Evolutionary conservation across 148 eudicot genomes (phyloP), one percentile per base, ranked within the genome.

Genomic region (Salicornia ramosissima): DNA sequence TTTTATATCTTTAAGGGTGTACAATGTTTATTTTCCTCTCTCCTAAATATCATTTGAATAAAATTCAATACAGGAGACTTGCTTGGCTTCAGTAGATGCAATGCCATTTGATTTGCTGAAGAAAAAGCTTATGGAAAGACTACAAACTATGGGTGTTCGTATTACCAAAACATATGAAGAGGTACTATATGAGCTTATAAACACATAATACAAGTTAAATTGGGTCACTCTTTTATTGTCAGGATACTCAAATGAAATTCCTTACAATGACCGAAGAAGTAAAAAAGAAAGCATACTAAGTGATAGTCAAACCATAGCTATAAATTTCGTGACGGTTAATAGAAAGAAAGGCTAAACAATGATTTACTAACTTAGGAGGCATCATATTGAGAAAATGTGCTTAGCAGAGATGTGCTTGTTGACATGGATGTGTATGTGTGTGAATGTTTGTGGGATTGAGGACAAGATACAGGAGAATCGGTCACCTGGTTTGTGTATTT

Each of bases 1-100:
- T 34, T 42, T 53, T 36, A 18, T 33, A 4, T 58, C 28, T 58
- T 30, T 66, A 64, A 15, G 51, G 40, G 22, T 42, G 12, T 34
- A 0, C 50, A 2, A 12, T 30, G 51, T 61, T 65, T 70, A 47
- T 13, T 29, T n/a, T 53, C 31, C 45, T n/a, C 10, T 50, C 30
- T 47, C 26, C 10, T 36, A 12, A 56, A 30, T 51, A 29, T 74
- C 63, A 24, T 4, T 36, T 3, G 15, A 46, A n/a, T 55, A 45
- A 24, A 16, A 34, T 53, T 40, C 18, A 54, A 71, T 71, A 71
- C 87, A 93, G 98, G 98, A 93, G 86, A 93, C 98, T 61, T 93
- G 98, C 74, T 80, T 93, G 85, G 98, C 98, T 80, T 93, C 98
- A 62, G 86, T 80, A 80, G 96, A 90, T 75, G 95, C 96, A 31